Base-by-base conservation (phyloP, 345 rosid genomes). In the Anastatica hierochuntica region DNA sequence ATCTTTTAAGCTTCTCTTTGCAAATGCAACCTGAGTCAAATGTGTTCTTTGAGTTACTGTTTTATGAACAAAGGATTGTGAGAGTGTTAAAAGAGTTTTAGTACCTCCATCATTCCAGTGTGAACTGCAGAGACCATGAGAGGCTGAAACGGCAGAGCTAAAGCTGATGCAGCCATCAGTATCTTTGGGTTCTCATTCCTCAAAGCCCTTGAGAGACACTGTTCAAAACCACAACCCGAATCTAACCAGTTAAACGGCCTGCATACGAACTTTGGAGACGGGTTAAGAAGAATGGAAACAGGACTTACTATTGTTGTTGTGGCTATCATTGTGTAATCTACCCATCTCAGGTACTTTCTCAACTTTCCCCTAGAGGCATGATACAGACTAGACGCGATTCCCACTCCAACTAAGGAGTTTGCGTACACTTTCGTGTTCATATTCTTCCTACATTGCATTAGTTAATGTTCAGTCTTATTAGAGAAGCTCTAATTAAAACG, bases 31-130 rank as follows among this genome's bases (percentile, higher is more conserved):
- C 95, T 89, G 70, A 42, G 13, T 17, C 39, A 34, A 14, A 16
- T 3, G 8, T 40, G n/a, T 48, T n/a, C n/a, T n/a, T n/a, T n/a
- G n/a, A n/a, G n/a, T n/a, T n/a, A n/a, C n/a, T n/a, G n/a, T n/a
- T n/a, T 21, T 23, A 10, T 43, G 16, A 9, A 57, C 7, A 21
- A n/a, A 39, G 3, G 37, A 49, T 23, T 50, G 19, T 26, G 24
- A 7, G 23, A 49, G 50, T 13, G 31, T 18, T n/a, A 4, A 16
- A 8, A 21, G 5, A n/a, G n/a, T n/a, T 14, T 33, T 40, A 18
- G 63, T 73, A 85, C 97, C 86, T 88, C 94, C 98, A 85, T 83
- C 88, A 92, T 77, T 57, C 98, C 98, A 4, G 94, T 77, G 73
- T 88, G 98, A 63, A 88, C 62, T 1, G 83, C 94, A 15, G 98